phyloP scores from a whole-genome alignment of 495 filamentous ascomycete genomes.

The Parathielavia appendiculata region DNA sequence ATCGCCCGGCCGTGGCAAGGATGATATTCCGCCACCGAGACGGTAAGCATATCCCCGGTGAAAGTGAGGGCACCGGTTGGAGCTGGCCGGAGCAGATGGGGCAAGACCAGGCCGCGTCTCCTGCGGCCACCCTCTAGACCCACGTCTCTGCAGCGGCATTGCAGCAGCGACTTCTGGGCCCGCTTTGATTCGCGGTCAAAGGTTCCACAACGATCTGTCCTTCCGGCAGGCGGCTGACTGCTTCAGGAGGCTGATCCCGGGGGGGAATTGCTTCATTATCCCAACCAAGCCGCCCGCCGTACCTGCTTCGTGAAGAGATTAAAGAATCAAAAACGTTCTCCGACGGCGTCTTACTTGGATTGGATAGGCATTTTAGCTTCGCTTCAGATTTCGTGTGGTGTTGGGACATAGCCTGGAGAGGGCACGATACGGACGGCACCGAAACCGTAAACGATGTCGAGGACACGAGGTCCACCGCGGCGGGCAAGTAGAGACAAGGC shows the following conservation, averaged over 20 bases:
- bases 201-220: slow-evolving; percentile 17
- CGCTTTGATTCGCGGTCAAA: slow-evolving; percentile 20
- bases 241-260: slow-evolving; percentile 3
- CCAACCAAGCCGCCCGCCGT: neutral
- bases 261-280: slow-evolving; percentile 15
- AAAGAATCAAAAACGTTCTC: neutral
- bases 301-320: neutral
- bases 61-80: neutral
- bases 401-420: neutral
- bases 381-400: neutral
- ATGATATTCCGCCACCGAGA: neutral
- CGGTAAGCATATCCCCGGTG: neutral
- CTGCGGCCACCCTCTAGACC: slow-evolving; percentile 16
- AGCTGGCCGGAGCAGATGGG: neutral
- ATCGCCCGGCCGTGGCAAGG: neutral
- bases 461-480: neutral
- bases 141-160: slow-evolving; percentile 15
- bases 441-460: slow-evolving; percentile 4
- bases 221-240: slow-evolving; percentile 12
- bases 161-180: slow-evolving; percentile 15
- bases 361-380: neutral
- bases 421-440: neutral
- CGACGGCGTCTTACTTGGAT: neutral
- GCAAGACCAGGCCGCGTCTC: slow-evolving; percentile 6
- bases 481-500: neutral